A percentile compares a stretch with the other conserved stretches of the same genome.
phyloP scores from a whole-genome alignment of 1,284 basidiomycete genomes.

The Coniophora puteana region DNA sequence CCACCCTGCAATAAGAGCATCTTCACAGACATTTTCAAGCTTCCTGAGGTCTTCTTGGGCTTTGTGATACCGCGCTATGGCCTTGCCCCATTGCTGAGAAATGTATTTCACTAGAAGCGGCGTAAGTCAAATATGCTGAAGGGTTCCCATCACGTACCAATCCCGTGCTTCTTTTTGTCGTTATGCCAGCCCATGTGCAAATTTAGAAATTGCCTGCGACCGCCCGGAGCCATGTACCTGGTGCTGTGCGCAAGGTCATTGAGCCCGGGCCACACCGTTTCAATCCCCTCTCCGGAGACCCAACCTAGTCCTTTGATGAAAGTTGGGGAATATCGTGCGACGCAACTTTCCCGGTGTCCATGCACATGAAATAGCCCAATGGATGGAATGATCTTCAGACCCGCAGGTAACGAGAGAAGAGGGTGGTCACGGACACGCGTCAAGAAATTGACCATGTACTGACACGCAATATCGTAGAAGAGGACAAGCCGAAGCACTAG shows the following conservation, averaged over 20 bases:
- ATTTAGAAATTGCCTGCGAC: slow-evolving; percentile 12
- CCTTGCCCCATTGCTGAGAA: too few relatives aligned
- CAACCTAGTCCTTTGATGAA: slow-evolving; percentile 11
- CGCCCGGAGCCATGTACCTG: slow-evolving; percentile 12
- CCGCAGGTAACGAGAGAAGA: slow-evolving; percentile 2
- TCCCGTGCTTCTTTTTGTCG: slow-evolving; percentile 12
- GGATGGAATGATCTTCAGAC: slow-evolving; percentile 8
- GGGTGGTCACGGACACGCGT: neutral
- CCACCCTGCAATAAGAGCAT: too few relatives aligned
- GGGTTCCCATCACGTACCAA: too few relatives aligned
- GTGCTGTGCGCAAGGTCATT: slow-evolving; percentile 13
- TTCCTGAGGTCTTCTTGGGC: too few relatives aligned
- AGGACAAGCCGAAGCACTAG: too few relatives aligned
- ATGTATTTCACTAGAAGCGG: too few relatives aligned
- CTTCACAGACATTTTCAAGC: too few relatives aligned
- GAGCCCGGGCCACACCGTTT: slow-evolving; percentile 13
- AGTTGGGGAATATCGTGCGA: slow-evolving; percentile 7
- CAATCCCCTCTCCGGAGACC: slow-evolving; percentile 13
- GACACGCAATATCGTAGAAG: slow-evolving; percentile 15
- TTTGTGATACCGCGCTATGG: too few relatives aligned
- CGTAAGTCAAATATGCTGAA: too few relatives aligned
- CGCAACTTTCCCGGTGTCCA: slow-evolving; percentile 11
- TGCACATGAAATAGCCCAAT: slow-evolving; percentile 12
- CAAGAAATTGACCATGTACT: slow-evolving; percentile 12
- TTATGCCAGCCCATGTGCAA: slow-evolving; percentile 15